Evolutionary conservation across 176 grass and related monocot species (phyloP).

Genomic region (Calamus simplicifolius): DNA sequence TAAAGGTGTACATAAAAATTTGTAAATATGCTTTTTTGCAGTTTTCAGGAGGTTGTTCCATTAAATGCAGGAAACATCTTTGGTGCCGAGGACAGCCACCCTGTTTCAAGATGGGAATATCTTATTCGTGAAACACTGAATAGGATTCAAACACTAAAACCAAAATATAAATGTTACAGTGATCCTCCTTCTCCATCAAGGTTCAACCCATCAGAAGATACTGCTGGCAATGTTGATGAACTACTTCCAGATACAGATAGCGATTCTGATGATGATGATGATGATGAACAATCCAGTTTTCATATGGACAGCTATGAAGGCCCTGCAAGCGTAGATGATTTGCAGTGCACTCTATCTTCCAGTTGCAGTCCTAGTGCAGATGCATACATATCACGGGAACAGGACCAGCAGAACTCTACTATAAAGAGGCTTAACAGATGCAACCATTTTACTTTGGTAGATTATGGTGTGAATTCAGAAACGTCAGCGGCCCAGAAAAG

Average conservation of each 20-base stretch:
- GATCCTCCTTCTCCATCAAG: constrained; percentile 72
- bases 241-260: constrained; percentile 33
- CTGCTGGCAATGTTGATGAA: constrained; percentile 30
- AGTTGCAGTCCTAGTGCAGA: not conserved
- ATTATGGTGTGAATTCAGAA: constrained; percentile 10
- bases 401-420: constrained; percentile 2
- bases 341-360: not conserved
- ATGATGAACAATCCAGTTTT: constrained; percentile 39
- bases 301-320: constrained; percentile 2
- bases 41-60: constrained; percentile 92
- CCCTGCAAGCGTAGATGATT: not conserved
- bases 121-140: constrained; percentile 58
- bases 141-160: constrained; percentile 27
- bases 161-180: constrained; percentile 52
- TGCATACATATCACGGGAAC: not conserved
- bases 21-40: constrained; percentile 25
- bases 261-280: constrained; percentile 45
- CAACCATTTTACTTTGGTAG: constrained; percentile 26
- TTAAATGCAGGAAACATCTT: constrained; percentile 86
- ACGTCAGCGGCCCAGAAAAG: constrained; percentile 17
- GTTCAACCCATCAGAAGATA: constrained; percentile 30
- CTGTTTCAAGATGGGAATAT: constrained; percentile 68
- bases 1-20: not conserved
- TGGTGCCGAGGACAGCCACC: constrained; percentile 55
- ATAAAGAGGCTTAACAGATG: constrained; percentile 40